Evolutionary conservation across 129 eudicot genomes (phyloP).

Genomic region (Chrysanthemum seticuspe): DNA sequence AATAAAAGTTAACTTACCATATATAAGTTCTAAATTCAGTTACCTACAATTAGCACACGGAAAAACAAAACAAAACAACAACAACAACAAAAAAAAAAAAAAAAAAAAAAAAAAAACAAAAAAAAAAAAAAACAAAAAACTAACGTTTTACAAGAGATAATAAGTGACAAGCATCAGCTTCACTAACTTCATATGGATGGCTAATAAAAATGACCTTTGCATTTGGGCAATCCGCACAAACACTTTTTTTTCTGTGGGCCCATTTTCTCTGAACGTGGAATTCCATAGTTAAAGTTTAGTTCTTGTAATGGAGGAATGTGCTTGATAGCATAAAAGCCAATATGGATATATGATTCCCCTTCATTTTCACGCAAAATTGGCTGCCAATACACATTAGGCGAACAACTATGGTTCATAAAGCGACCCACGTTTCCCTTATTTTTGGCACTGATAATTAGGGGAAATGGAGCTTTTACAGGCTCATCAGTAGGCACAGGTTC

Average conservation of each 20-base stretch:
- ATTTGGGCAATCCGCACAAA: constrained; percentile 43
- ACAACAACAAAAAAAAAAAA: too few species aligned
- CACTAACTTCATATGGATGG: constrained; percentile 11
- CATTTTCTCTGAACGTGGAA: constrained; percentile 32
- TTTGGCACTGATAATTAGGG: constrained; percentile 34
- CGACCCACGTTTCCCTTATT: constrained; percentile 49
- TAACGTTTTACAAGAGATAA: constrained; percentile 35
- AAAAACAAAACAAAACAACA: constrained; percentile 17
- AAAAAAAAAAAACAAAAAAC: too few species aligned
- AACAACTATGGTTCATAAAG: constrained; percentile 52
- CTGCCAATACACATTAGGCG: constrained; percentile 53
- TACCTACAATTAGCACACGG: constrained; percentile 35
- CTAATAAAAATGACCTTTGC: constrained; percentile 51
- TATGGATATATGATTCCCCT: constrained; percentile 35
- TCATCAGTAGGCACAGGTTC: constrained; percentile 44
- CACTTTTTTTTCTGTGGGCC: constrained; percentile 34
- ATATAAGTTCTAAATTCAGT: constrained; percentile 26
- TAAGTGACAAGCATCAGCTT: constrained; percentile 20
- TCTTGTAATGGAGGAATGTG: constrained; percentile 50
- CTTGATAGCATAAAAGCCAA: constrained; percentile 42
- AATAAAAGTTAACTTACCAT: constrained; percentile 21
- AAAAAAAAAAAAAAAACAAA: constrained; percentile 10
- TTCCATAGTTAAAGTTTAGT: constrained; percentile 43
- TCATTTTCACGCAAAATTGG: constrained; percentile 38
- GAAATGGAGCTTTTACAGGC: constrained; percentile 31